Base-by-base conservation (phyloP, 106 monocot species). In the Chionographis japonica region DNA sequence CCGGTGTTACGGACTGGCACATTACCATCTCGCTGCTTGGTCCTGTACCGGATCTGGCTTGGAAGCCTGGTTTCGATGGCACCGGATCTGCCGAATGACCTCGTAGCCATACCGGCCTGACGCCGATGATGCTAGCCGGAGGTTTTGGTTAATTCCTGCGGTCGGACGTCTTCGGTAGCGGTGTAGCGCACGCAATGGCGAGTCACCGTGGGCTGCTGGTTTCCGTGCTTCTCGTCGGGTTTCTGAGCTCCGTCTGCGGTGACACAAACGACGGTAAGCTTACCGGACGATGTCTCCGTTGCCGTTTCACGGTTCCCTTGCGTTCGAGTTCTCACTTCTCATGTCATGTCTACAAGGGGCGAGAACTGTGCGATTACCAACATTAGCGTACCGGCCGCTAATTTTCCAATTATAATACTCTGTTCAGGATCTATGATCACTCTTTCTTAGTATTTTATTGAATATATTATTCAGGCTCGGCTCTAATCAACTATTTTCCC, bases 181-280 rank as follows among this genome's bases (percentile, higher is more conserved):
- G 49, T 2, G 51, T 16, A 3, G 61, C 27, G 61, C 27, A 27
- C 27, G 75, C 40, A 37, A 68, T 75, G 75, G 67, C 61, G 61
- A 49, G 13, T 14, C 35, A 16, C 14, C n/a, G 51, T 50, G 39
- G 50, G 10, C 3, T 0, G 18, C 46, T 9, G 18, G n/a, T 10
- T 1, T 15, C 4, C 55, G 1, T 73, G 64, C 43, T 73, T 15
- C 4, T 46, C 39, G 8, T 18, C 14, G 58, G 19, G 27, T 18
- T 62, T 38, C 42, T 8, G 9, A 20, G 55, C 53, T 41, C 46
- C 61, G 52, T 16, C 56, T 43, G 12, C 57, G 53, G 57, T 1
- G 52, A 57, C 38, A 6, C 64, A n/a, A 63, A 56, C 56, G 79
- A 79, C 52, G 74, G 79, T 79, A 19, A 75, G 73, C 39, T 62